These are phyloP conservation scores for Fusarium phyllophilum DNA, from an alignment of 2,329 filamentous ascomycete genomes.

Conservation along the genomic window DNA sequence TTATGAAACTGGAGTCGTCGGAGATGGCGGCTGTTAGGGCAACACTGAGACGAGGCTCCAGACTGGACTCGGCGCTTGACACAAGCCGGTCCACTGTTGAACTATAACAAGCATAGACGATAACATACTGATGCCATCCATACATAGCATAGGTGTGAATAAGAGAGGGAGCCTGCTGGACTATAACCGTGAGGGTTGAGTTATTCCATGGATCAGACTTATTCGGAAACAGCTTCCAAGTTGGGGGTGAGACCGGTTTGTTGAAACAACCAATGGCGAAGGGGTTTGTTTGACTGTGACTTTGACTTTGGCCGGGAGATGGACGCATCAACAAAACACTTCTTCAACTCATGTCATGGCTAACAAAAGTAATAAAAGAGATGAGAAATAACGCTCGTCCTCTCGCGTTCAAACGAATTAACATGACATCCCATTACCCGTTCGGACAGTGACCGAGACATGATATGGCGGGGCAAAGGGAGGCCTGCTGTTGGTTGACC, in stretches of 20 bases:
- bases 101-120: slow-evolving; percentile 10
- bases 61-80: slow-evolving; percentile 20
- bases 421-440: slow-evolving; percentile 32
- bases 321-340: neutral
- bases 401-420: slow-evolving; percentile 30
- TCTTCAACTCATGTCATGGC: neutral
- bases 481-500: slow-evolving; percentile 34
- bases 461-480: slow-evolving; percentile 32
- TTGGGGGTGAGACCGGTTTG: slow-evolving; percentile 20
- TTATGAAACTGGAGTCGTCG: slow-evolving; percentile 59
- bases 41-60: slow-evolving; percentile 37
- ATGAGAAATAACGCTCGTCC: slow-evolving; percentile 21
- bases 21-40: slow-evolving; percentile 45
- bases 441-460: slow-evolving; percentile 45
- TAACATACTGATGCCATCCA: slow-evolving; percentile 8
- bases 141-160: neutral
- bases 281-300: neutral
- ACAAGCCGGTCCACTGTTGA: slow-evolving; percentile 15
- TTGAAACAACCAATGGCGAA: slow-evolving; percentile 14
- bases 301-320: neutral
- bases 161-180: slow-evolving; percentile 9
- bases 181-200: neutral
- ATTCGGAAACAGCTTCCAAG: slow-evolving; percentile 22
- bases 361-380: slow-evolving; percentile 27
- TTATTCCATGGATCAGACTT: slow-evolving; percentile 22